Base-by-base conservation (phyloP, 2,329 filamentous ascomycete species). In the Colletotrichum sp. region DNA sequence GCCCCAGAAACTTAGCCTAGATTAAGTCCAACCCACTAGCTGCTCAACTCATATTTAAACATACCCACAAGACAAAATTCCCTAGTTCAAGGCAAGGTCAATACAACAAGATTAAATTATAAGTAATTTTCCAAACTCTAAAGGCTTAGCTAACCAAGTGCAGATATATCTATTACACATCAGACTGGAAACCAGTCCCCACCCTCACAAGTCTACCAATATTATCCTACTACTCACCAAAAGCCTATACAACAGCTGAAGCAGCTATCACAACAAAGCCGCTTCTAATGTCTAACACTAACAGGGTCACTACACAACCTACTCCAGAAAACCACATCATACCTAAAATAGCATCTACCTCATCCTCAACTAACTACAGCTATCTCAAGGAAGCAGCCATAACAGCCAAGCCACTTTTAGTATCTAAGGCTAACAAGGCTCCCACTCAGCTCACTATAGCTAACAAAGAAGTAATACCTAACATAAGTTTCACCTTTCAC, bases 21-120 rank as follows among this genome's bases (percentile, higher is more conserved):
- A 52, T 52, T 11, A 1, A 22, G 8, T 11, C 44, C 8, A 52
- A 52, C 8, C 19, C 6, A 22, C 0, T 12, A 52, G 44, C 44
- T 22, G 44, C 44, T n/a, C n/a, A n/a, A n/a, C n/a, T n/a, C n/a
- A n/a, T n/a, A n/a, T n/a, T n/a, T n/a, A n/a, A n/a, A n/a, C n/a
- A n/a, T n/a, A n/a, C n/a, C n/a, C n/a, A n/a, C n/a, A n/a, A n/a
- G n/a, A n/a, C n/a, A n/a, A n/a, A n/a, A n/a, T n/a, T n/a, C n/a
- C n/a, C n/a, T n/a, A n/a, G n/a, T n/a, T n/a, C n/a, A 8, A 22
- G 44, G 44, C 2, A 11, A 3, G 7, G 19, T 3, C 0, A 52
- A 52, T 52, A 52, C 12, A 3, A 52, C 1, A 8, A 3, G 19
- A 19, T 6, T n/a, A 7, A 22, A 52, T 52, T 52, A 8, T 52